Evolutionary conservation across 176 grass and related monocot species (phyloP).

Genomic region (Carex littledalei): DNA sequence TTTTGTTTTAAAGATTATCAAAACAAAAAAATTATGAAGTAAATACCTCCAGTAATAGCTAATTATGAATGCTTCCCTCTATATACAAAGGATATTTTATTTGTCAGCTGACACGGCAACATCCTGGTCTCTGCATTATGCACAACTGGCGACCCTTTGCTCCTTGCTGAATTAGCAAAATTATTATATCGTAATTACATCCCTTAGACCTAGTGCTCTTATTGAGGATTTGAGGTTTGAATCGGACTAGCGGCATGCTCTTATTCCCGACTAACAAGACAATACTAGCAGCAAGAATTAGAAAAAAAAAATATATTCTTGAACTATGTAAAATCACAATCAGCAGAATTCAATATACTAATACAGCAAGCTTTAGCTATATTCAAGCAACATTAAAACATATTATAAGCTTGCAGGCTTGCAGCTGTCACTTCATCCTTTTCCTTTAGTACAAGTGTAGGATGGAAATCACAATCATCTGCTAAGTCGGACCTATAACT

Average conservation of each 20-base stretch:
- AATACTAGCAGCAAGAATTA: neutral
- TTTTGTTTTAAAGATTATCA: too few species aligned
- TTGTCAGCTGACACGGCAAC: neutral
- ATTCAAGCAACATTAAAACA: neutral
- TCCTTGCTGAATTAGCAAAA: neutral
- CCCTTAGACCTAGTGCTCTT: neutral
- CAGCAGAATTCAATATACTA: neutral
- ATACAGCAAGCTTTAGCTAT: neutral
- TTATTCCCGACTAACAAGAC: neutral
- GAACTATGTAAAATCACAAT: neutral
- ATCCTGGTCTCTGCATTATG: neutral
- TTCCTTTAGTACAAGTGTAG: neutral
- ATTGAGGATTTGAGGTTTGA: neutral
- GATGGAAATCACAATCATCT: neutral
- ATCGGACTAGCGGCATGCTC: neutral
- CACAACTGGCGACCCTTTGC: neutral
- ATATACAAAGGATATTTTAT: neutral
- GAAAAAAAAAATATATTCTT: neutral
- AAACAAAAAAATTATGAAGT: too few species aligned
- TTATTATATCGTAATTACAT: neutral
- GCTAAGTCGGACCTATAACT: conserved; percentile 35
- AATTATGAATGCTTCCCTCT: neutral
- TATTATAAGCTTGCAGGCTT: neutral
- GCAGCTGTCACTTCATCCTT: neutral
- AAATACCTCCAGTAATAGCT: too few species aligned